A percentile compares a stretch with the other conserved stretches of the same genome.
Conservation (phyloP, 1,139 yeast genomes). For the Pichia sp. region DNA sequence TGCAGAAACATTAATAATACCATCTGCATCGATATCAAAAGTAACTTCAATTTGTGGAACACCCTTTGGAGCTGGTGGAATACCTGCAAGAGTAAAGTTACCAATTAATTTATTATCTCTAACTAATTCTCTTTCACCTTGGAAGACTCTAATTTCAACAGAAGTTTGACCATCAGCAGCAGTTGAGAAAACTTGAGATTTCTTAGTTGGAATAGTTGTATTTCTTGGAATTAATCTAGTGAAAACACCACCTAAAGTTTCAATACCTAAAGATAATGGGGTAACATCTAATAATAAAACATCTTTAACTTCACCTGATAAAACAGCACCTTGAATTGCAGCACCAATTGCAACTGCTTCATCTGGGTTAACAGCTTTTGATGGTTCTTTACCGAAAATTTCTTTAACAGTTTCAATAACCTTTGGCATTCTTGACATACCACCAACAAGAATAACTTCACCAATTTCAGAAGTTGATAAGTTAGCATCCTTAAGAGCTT, state of each 20-base stretch:
- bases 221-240: conserved; percentile 96
- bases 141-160: conserved; percentile 98
- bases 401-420: conserved; percentile 93
- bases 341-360: conserved; percentile 99
- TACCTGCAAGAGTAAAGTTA: conserved; percentile 92
- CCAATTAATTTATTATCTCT: conserved; percentile 98
- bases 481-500: conserved; percentile 95
- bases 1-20: conserved; percentile 97
- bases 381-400: conserved; percentile 91
- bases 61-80: conserved; percentile 99
- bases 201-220: conserved; percentile 96
- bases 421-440: conserved; percentile 99
- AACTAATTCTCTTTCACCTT: conserved; percentile 99
- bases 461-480: conserved; percentile 78
- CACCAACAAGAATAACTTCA: conserved; percentile 97
- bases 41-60: conserved; percentile 98
- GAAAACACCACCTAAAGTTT: conserved; percentile 98
- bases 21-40: conserved; percentile 97
- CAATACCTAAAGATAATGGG: conserved; percentile 95
- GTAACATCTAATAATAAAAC: conserved; percentile 93
- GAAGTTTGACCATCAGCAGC: conserved; percentile 99
- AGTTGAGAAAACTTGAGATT: conserved; percentile 95
- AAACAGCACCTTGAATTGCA: conserved; percentile 98
- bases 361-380: conserved; percentile 98
- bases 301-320: conserved; percentile 97